phyloP scores from a whole-genome alignment of 108 stramenopile species.

The Pseudonitzschia pungens region DNA sequence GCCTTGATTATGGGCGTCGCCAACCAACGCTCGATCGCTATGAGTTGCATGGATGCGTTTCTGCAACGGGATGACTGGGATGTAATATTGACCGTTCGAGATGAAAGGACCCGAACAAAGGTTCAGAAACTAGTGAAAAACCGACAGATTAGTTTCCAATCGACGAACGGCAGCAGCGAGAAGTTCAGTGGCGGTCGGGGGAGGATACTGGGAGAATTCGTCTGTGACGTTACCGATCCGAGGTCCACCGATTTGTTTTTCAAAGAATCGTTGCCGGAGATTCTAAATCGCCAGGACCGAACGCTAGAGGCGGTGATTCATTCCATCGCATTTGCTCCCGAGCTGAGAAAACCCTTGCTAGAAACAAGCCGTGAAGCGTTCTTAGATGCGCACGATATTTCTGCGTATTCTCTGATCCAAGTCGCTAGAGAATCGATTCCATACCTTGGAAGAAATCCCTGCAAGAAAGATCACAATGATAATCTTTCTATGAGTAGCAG shows the following conservation, averaged over 20 bases:
- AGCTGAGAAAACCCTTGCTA: constrained; percentile 35
- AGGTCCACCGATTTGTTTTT: constrained; percentile 25
- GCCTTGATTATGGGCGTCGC: constrained; percentile 61
- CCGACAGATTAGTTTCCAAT: too few species aligned
- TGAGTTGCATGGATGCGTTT: constrained; percentile 48
- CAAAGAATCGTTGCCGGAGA: constrained; percentile 28
- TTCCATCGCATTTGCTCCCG: constrained; percentile 50
- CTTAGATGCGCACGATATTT: constrained; percentile 47
- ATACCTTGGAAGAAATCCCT: not conserved
- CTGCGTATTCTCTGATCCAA: constrained; percentile 54
- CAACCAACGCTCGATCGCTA: constrained; percentile 56
- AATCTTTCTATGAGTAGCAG: constrained; percentile 11
- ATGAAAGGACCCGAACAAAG: constrained; percentile 27
- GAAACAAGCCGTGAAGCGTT: constrained; percentile 36
- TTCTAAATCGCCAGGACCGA: constrained; percentile 11
- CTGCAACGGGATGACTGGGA: constrained; percentile 31
- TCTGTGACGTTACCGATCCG: constrained; percentile 39
- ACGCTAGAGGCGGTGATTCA: constrained; percentile 49
- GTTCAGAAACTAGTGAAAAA: constrained; percentile 24
- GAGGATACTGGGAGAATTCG: constrained; percentile 27
- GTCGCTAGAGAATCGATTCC: constrained; percentile 34
- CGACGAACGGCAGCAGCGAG: not conserved
- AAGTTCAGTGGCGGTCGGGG: not conserved
- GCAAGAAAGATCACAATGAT: not conserved
- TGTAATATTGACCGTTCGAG: constrained; percentile 53